Percentiles rank a stretch among this genome's conserved stretches.
Evolutionary conservation across 2,329 filamentous ascomycete genomes (phyloP).

Genomic region (Fusarium acutatum): DNA sequence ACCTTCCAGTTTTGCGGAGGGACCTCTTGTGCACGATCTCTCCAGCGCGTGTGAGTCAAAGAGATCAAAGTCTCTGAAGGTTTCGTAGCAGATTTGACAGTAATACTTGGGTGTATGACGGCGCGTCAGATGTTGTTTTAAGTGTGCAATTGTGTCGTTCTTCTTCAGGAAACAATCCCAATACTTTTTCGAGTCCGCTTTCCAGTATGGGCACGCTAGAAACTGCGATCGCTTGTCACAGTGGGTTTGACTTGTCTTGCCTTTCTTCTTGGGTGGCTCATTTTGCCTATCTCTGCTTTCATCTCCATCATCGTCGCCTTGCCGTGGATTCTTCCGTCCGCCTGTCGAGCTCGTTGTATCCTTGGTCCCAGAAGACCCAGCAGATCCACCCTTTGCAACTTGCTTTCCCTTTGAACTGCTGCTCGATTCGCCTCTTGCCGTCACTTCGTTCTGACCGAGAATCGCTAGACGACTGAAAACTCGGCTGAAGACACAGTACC

Average conservation of each 20-base stretch:
- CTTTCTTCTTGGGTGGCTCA: neutral
- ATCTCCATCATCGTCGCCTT: accelerated
- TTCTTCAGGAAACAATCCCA: neutral
- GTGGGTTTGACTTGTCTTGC: accelerated
- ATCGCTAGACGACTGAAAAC: neutral
- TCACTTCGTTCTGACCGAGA: neutral
- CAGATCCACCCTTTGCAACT: accelerated
- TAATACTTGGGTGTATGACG: neutral
- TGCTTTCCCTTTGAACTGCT: neutral
- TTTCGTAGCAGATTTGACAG: neutral
- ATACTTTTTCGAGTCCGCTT: neutral
- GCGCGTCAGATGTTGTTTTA: neutral
- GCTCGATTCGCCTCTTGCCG: accelerated
- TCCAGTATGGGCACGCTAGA: neutral
- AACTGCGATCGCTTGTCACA: neutral
- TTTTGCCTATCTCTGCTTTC: accelerated
- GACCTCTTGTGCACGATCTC: neutral
- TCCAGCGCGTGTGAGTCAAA: neutral
- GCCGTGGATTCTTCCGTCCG: accelerated
- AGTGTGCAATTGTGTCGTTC: neutral
- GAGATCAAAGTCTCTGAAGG: accelerated
- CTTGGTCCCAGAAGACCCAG: accelerated
- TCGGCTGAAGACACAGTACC: neutral
- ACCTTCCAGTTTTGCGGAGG: accelerated
- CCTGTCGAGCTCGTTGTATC: accelerated